These are phyloP conservation scores for Oxytropis ochrocephala DNA, from an alignment of 306 rosid genomes.

Conservation along the genomic window DNA sequence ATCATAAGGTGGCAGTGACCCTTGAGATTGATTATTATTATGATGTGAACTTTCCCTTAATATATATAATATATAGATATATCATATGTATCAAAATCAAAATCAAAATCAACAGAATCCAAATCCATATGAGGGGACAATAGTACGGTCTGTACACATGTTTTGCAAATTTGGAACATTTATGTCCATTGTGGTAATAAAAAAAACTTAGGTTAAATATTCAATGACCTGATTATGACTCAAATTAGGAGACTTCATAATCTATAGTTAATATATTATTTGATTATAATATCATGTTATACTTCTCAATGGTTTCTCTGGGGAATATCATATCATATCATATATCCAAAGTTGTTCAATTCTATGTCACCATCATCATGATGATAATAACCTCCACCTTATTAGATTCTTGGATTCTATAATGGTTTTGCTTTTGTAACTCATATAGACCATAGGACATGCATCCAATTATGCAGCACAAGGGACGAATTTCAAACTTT, in stretches of 20 bases:
- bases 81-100: too few relatives aligned
- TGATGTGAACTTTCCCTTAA: slow-evolving; percentile 13
- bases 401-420: slow-evolving; percentile 25
- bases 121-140: slow-evolving; percentile 18
- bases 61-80: background rate
- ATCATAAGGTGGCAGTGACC: slow-evolving; percentile 17
- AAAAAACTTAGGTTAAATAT: slow-evolving; percentile 21
- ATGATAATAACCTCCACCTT: slow-evolving; percentile 36
- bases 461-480: slow-evolving; percentile 29
- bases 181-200: slow-evolving; percentile 15
- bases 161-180: slow-evolving; percentile 16
- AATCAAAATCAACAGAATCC: slow-evolving; percentile 24
- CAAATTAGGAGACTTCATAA: slow-evolving; percentile 4
- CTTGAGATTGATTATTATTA: background rate
- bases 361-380: slow-evolving; percentile 36
- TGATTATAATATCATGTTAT: slow-evolving; percentile 1
- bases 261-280: background rate
- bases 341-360: slow-evolving; percentile 30
- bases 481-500: slow-evolving; percentile 25
- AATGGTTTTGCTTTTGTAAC: slow-evolving; percentile 25
- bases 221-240: slow-evolving; percentile 29
- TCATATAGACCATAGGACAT: slow-evolving; percentile 26
- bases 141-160: slow-evolving; percentile 23
- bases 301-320: slow-evolving; percentile 12
- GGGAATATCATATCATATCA: slow-evolving; percentile 20